These are phyloP conservation scores for Pyrrhoderma lamaoense DNA, from an alignment of 1,284 basidiomycete species.

Conservation along the genomic window DNA sequence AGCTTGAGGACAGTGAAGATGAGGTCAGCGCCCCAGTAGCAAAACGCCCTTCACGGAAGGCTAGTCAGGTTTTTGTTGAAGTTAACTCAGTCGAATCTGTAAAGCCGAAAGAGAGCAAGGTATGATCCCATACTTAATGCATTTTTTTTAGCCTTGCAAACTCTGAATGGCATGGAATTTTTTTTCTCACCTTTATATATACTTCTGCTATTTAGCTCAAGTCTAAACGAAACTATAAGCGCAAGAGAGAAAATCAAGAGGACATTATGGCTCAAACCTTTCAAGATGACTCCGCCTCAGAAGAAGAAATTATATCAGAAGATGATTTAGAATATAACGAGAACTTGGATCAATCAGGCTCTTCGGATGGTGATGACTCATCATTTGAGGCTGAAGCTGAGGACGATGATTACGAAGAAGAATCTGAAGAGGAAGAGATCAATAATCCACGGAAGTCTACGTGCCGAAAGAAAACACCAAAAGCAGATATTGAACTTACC, in stretches of 20 bases:
- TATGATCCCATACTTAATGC: slow-evolving; percentile 15
- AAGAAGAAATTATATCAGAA: slow-evolving; percentile 21
- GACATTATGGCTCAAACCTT: slow-evolving; percentile 25
- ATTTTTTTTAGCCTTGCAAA: not conserved
- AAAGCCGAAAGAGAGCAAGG: slow-evolving; percentile 20
- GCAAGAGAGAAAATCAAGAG: slow-evolving; percentile 31
- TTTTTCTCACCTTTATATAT: not conserved
- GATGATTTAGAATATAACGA: slow-evolving; percentile 20
- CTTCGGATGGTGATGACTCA: slow-evolving; percentile 20
- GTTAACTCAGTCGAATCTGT: slow-evolving; percentile 16
- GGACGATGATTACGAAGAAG: slow-evolving; percentile 36
- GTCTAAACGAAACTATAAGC: slow-evolving; percentile 21
- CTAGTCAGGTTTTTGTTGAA: slow-evolving; percentile 15
- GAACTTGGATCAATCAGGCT: slow-evolving; percentile 10
- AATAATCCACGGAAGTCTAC: slow-evolving; percentile 21
- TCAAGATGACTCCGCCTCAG: slow-evolving; percentile 25
- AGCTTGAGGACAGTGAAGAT: slow-evolving; percentile 23
- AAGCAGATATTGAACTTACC: slow-evolving; percentile 20
- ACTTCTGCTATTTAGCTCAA: not conserved
- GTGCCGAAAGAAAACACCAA: slow-evolving; percentile 19
- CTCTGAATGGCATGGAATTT: slow-evolving; percentile 32
- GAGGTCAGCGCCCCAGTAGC: slow-evolving; percentile 10
- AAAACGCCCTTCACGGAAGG: not conserved
- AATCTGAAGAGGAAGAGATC: slow-evolving; percentile 38
- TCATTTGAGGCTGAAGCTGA: slow-evolving; percentile 25